Conservation (phyloP, 257 asterid genomes). For the Fraxinus excelsior region DNA sequence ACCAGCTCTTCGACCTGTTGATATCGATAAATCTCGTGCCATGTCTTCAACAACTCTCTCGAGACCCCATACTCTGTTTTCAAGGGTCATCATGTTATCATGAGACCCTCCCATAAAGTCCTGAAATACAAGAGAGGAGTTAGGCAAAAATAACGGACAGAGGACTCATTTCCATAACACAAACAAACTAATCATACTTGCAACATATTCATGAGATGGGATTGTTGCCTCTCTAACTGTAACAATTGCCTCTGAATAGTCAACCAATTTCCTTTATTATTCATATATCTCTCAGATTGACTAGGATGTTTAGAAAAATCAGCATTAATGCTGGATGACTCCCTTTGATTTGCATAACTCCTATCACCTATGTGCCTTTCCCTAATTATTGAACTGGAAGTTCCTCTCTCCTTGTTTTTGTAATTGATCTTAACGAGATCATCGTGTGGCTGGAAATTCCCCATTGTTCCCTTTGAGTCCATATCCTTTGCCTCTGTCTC, state of each 20-base stretch:
- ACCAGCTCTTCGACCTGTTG: slow-evolving; percentile 73
- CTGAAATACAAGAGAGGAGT: slow-evolving; percentile 42
- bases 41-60: slow-evolving; percentile 97
- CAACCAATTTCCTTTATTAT: slow-evolving; percentile 81
- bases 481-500: slow-evolving; percentile 46
- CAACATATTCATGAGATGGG: slow-evolving; percentile 90
- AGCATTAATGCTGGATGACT: slow-evolving; percentile 41
- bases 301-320: slow-evolving; percentile 57
- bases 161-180: slow-evolving; percentile 11
- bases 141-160: slow-evolving; percentile 23
- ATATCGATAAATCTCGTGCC: slow-evolving; percentile 91
- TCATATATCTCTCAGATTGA: slow-evolving; percentile 67
- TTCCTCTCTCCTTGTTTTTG: slow-evolving; percentile 47
- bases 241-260: slow-evolving; percentile 87
- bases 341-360: slow-evolving; percentile 57
- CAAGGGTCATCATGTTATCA: slow-evolving; percentile 92
- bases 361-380: slow-evolving; percentile 43
- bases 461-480: slow-evolving; percentile 50
- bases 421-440: slow-evolving; percentile 32
- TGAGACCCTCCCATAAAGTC: slow-evolving; percentile 99
- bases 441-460: slow-evolving; percentile 46
- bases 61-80: slow-evolving; percentile 89
- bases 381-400: slow-evolving; percentile 32
- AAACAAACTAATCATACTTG: slow-evolving; percentile 56
- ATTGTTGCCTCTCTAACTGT: slow-evolving; percentile 89